Percentiles rank a stretch among this genome's conserved stretches.
Evolutionary conservation across 2,329 filamentous ascomycete genomes (phyloP).

Genomic region (Exophiala calicioides): DNA sequence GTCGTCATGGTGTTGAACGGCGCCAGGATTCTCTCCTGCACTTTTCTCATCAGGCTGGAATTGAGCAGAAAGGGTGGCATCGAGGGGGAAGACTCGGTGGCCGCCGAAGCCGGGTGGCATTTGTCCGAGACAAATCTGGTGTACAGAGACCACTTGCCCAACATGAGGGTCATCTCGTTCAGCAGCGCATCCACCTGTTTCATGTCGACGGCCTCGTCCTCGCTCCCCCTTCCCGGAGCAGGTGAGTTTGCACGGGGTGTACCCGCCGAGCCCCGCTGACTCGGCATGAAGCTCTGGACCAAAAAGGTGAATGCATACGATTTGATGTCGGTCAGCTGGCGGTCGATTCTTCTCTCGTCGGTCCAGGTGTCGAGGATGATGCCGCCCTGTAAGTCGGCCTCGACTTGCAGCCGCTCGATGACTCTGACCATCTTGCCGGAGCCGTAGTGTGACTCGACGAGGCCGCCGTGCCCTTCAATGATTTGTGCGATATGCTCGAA

Average conservation of each 20-base stretch:
- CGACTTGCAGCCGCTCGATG: slow-evolving; percentile 86
- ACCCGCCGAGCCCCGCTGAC: slow-evolving; percentile 62
- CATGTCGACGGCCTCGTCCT: slow-evolving; percentile 95
- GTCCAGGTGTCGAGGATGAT: slow-evolving; percentile 95
- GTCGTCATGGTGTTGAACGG: slow-evolving; percentile 92
- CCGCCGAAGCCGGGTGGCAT: slow-evolving; percentile 62
- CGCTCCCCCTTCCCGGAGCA: slow-evolving; percentile 67
- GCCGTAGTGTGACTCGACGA: slow-evolving; percentile 94
- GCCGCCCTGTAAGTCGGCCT: slow-evolving; percentile 93
- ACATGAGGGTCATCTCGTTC: slow-evolving; percentile 86
- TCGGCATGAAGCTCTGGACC: slow-evolving; percentile 85
- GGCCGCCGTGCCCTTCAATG: slow-evolving; percentile 82
- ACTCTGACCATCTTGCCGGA: slow-evolving; percentile 90
- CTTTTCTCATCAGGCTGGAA: slow-evolving; percentile 78
- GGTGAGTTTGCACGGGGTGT: slow-evolving; percentile 76
- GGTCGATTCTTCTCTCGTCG: slow-evolving; percentile 80
- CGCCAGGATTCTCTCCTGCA: slow-evolving; percentile 69
- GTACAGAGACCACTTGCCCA: slow-evolving; percentile 90
- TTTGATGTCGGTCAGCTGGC: slow-evolving; percentile 90
- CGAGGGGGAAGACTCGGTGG: slow-evolving; percentile 56
- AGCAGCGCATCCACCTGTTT: slow-evolving; percentile 88
- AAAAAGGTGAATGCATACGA: slow-evolving; percentile 97
- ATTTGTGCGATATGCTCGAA: slow-evolving; percentile 99
- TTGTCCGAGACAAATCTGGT: slow-evolving; percentile 85
- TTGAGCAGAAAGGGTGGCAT: slow-evolving; percentile 74